phyloP scores from a whole-genome alignment of 495 filamentous ascomycete genomes.

The Neohortaea acidophila region DNA sequence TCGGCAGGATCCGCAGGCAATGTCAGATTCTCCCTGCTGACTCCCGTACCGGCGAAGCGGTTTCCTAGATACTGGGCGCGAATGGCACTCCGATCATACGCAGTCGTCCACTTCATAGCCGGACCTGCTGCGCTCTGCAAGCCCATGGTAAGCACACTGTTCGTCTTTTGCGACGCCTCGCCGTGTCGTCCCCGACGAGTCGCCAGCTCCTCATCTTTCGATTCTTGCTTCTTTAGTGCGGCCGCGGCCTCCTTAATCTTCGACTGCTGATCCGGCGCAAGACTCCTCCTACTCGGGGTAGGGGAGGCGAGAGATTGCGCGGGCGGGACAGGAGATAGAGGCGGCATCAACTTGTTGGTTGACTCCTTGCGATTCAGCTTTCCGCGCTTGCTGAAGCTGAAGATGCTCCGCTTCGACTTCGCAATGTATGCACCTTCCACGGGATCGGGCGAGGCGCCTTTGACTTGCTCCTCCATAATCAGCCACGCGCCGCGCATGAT shows the following conservation, averaged over 20 bases:
- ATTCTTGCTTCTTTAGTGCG: conserved; percentile 47
- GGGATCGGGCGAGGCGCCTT: conserved; percentile 75
- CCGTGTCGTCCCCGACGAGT: conserved; percentile 29
- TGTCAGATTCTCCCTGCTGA: conserved; percentile 4
- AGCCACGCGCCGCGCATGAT: conserved; percentile 77
- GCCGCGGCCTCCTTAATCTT: conserved; percentile 80
- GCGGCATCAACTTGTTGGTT: conserved; percentile 35
- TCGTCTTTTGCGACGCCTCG: conserved; percentile 59
- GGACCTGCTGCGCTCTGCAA: conserved; percentile 78
- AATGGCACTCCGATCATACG: conserved; percentile 74
- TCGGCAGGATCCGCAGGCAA: conserved; percentile 1
- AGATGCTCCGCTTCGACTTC: conserved; percentile 74
- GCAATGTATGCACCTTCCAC: conserved; percentile 76
- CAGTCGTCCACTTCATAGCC: conserved; percentile 89
- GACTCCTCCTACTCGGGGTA: conserved; percentile 65
- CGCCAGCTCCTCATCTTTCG: conserved; percentile 43
- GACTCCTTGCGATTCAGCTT: conserved; percentile 55
- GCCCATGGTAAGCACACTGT: conserved; percentile 81
- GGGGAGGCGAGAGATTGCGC: conserved; percentile 27
- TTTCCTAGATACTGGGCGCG: conserved; percentile 67
- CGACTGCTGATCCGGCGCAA: conserved; percentile 82
- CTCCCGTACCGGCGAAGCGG: conserved; percentile 47
- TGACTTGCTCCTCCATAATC: conserved; percentile 89
- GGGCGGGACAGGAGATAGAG: conserved; percentile 36
- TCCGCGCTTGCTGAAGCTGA: conserved; percentile 63